These are phyloP conservation scores for Collariella sp. DNA, from an alignment of 495 filamentous ascomycete species.

Conservation along the genomic window DNA sequence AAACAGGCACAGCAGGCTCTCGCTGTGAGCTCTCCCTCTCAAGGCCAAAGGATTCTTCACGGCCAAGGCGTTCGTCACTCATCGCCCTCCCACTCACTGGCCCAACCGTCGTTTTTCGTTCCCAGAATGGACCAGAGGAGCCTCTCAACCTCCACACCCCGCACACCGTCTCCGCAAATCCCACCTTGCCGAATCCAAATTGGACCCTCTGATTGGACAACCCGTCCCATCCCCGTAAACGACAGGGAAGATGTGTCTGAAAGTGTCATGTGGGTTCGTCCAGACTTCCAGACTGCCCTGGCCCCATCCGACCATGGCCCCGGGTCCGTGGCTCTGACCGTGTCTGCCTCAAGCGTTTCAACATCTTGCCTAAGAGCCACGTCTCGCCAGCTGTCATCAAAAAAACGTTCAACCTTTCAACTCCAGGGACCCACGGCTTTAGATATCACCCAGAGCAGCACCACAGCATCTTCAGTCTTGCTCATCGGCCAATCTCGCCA, in stretches of 20 bases:
- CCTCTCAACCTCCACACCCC: neutral
- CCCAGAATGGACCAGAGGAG: neutral
- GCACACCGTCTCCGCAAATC: neutral
- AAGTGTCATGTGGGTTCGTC: constrained; percentile 2
- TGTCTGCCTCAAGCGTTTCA: neutral
- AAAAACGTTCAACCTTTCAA: too few relatives aligned
- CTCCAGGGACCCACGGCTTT: too few relatives aligned
- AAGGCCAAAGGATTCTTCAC: too few relatives aligned
- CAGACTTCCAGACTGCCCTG: neutral
- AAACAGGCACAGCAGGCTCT: too few relatives aligned
- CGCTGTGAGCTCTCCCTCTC: too few relatives aligned
- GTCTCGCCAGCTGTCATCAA: neutral
- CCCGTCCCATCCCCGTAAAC: neutral
- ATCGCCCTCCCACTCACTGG: too few relatives aligned
- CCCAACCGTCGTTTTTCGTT: neutral
- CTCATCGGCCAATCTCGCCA: too few relatives aligned
- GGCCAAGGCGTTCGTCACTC: too few relatives aligned
- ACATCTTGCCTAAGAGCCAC: neutral
- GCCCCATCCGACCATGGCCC: constrained; percentile 1
- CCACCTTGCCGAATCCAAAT: neutral
- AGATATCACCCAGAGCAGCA: too few relatives aligned
- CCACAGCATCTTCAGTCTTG: too few relatives aligned
- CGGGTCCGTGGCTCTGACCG: neutral
- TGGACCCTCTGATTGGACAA: neutral
- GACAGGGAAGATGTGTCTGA: neutral